Conservation (phyloP, 768 basidiomycete genomes). For the Suillus alpinus region DNA sequence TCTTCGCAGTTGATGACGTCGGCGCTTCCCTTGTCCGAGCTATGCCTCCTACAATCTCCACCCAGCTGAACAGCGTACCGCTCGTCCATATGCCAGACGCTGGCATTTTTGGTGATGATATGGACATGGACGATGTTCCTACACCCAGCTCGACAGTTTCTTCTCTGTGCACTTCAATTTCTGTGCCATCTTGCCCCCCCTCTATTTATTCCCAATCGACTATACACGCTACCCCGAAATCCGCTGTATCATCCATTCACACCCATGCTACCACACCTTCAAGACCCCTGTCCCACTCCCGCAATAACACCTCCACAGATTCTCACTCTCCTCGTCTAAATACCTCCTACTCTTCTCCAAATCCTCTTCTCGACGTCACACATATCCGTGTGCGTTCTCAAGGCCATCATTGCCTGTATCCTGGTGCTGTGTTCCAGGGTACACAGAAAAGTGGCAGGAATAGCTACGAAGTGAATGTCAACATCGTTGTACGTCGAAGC, state of each 20-base stretch:
- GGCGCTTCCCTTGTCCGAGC: slow-evolving; percentile 27
- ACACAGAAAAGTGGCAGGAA: slow-evolving; percentile 93
- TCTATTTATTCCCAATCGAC: slow-evolving; percentile 1
- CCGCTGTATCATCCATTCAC: slow-evolving; percentile 13
- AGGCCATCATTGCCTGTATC: slow-evolving; percentile 77
- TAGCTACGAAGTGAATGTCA: slow-evolving; percentile 92
- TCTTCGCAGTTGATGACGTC: slow-evolving; percentile 26
- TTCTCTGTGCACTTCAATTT: background rate
- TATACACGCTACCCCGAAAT: slow-evolving; percentile 6
- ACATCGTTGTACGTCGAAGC: slow-evolving; percentile 71
- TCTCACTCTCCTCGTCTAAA: slow-evolving; percentile 6
- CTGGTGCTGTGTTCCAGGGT: slow-evolving; percentile 85
- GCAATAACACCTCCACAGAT: background rate
- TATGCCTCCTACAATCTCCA: slow-evolving; percentile 1
- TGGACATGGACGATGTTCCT: slow-evolving; percentile 28
- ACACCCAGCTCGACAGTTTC: slow-evolving; percentile 1
- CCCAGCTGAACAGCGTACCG: slow-evolving; percentile 13
- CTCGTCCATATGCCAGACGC: slow-evolving; percentile 19
- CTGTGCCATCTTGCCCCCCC: background rate
- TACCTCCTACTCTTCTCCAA: slow-evolving; percentile 32
- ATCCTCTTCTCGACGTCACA: slow-evolving; percentile 73
- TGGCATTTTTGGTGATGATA: slow-evolving; percentile 33
- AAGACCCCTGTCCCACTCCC: background rate
- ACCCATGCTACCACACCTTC: slow-evolving; percentile 9
- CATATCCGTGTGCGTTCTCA: slow-evolving; percentile 70